phyloP scores from a whole-genome alignment of 257 asterid species.

The Nicotiana paniculata region DNA sequence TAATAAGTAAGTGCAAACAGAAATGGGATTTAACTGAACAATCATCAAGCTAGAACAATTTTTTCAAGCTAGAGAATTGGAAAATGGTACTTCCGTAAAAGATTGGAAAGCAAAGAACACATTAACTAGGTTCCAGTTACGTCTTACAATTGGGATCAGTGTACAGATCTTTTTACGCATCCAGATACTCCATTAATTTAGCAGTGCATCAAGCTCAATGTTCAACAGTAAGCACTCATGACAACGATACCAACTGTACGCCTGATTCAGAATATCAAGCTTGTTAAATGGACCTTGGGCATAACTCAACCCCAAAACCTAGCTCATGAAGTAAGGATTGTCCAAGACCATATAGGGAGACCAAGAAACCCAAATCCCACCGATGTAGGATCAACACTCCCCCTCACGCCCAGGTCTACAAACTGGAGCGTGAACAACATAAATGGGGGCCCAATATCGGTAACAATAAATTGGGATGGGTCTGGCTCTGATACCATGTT shows the following conservation, averaged over 20 bases:
- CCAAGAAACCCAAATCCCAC: too few species aligned
- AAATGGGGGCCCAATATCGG: too few species aligned
- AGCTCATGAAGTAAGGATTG: too few species aligned
- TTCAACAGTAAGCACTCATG: not conserved
- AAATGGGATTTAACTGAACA: not conserved
- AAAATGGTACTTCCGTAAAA: not conserved
- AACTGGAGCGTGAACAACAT: too few species aligned
- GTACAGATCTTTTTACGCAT: not conserved
- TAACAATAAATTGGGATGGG: too few species aligned
- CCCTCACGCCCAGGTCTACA: too few species aligned
- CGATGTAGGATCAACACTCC: too few species aligned
- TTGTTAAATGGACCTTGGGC: too few species aligned
- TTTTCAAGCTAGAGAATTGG: not conserved
- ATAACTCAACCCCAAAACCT: too few species aligned
- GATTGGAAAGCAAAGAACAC: not conserved
- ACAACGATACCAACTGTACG: not conserved
- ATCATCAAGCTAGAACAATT: not conserved
- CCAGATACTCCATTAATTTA: not conserved
- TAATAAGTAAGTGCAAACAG: not conserved
- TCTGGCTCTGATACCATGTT: too few species aligned
- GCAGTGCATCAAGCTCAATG: not conserved
- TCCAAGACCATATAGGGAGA: too few species aligned
- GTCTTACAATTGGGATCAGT: not conserved
- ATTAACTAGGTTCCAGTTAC: not conserved
- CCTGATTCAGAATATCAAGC: not conserved